These are phyloP conservation scores for Termitomyces sp. DNA, from an alignment of 768 basidiomycete species.

Conservation along the genomic window DNA sequence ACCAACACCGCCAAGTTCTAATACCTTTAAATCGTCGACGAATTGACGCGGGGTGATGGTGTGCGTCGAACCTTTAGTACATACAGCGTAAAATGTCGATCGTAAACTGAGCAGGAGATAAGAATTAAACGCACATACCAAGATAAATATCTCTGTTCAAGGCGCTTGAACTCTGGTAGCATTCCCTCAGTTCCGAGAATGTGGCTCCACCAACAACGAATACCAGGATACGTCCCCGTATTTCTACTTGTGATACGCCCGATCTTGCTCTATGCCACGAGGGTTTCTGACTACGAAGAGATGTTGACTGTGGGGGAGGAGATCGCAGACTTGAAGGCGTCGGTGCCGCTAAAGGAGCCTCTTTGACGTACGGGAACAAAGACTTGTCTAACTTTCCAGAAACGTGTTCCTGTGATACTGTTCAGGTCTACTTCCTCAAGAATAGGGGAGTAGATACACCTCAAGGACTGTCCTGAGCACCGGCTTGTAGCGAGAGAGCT, in stretches of 20 bases:
- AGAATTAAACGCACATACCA: constrained; percentile 41
- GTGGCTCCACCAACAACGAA: constrained; percentile 96
- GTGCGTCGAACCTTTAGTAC: constrained; percentile 78
- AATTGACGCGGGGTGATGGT: constrained; percentile 77
- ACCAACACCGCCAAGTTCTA: constrained; percentile 85
- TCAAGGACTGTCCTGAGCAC: constrained; percentile 76
- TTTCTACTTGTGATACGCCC: constrained; percentile 39
- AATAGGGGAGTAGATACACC: constrained; percentile 33
- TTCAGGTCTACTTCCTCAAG: neutral
- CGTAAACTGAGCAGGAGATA: neutral
- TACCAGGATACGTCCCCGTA: constrained; percentile 74
- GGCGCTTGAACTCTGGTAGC: constrained; percentile 68
- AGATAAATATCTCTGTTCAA: constrained; percentile 88
- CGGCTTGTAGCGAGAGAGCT: constrained; percentile 91
- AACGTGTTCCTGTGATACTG: constrained; percentile 64
- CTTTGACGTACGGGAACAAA: constrained; percentile 87
- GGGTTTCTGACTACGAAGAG: constrained; percentile 84
- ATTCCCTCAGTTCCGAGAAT: constrained; percentile 89
- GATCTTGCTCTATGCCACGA: constrained; percentile 79
- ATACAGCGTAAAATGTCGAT: neutral
- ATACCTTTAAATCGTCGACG: constrained; percentile 78
- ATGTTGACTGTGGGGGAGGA: constrained; percentile 55
- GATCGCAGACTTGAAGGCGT: constrained; percentile 40
- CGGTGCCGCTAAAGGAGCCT: constrained; percentile 53
- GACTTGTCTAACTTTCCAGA: constrained; percentile 69